Base-by-base conservation (phyloP, 169 alveolate species). In the Cryptosporidium sp. region DNA sequence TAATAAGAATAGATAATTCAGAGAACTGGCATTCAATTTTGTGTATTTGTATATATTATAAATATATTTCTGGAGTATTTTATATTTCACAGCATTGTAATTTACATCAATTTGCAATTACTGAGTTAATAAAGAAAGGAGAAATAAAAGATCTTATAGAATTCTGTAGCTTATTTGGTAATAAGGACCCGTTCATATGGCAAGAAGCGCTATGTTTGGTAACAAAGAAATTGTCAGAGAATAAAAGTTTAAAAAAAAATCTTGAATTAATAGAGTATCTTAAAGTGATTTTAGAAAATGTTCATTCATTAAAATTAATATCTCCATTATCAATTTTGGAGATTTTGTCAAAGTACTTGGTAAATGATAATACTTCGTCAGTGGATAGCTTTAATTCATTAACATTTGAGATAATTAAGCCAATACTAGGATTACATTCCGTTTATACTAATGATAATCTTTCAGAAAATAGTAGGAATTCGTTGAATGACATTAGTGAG, bases 281-380 rank as follows among this genome's bases (percentile, higher is more conserved):
- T 43, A 29, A 43, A 45, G 18, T 31, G 35, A 65, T 80, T n/a
- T 41, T 73, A 18, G 86, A 73, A 23, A 73, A 73, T 14, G 68
- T 73, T 2, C 16, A 39, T 39, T 43, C 68, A 37, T 21, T 62
- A 29, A 80, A 65, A 48, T 43, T 80, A 26, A 14, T 80, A 18
- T 80, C 89, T 41, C 89, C 89, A 43, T 33, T 80, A 50, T 61
- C 89, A n/a, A 80, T 80, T 43, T 29, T 80, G 43, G 89, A 80
- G 69, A 61, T 80, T 37, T 80, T 80, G 41, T 59, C 89, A 26
- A 62, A 61, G 33, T 80, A 80, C 51, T 41, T 80, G 37, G 3
- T n/a, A 31, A 65, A 65, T 65, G 50, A 37, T 2, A 31, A n/a
- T 33, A 65, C 1, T n/a, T 29, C 59, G 23, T 29, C 59, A n/a